These are phyloP conservation scores for Melanopsichium pennsylvanicum DNA, from an alignment of 1,284 basidiomycete species.

Conservation along the genomic window DNA sequence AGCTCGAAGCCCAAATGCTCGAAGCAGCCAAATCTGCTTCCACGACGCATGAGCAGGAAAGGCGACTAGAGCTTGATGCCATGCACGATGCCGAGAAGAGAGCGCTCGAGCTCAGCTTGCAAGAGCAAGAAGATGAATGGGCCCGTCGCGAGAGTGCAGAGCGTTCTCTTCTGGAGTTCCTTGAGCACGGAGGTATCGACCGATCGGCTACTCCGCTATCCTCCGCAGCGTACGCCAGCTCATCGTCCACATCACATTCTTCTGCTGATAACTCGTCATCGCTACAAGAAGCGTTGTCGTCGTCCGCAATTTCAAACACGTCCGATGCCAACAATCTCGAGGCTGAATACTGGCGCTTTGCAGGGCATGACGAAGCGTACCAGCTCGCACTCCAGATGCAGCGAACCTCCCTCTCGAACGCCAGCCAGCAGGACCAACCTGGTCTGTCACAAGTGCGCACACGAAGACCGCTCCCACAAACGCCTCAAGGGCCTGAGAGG, in stretches of 20 bases:
- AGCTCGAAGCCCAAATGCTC: constrained; percentile 22
- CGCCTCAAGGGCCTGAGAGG: neutral
- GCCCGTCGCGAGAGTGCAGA: constrained; percentile 39
- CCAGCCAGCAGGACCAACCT: neutral
- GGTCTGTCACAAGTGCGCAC: neutral
- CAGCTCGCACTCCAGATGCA: constrained; percentile 37
- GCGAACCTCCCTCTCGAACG: constrained; percentile 9
- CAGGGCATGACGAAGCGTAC: constrained; percentile 42
- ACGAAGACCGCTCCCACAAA: constrained; percentile 22
- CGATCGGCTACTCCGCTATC: constrained; percentile 1
- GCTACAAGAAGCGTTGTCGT: neutral
- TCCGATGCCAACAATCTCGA: constrained; percentile 6
- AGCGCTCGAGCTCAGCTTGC: constrained; percentile 37
- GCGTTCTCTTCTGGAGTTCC: constrained; percentile 30
- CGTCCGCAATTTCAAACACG: neutral
- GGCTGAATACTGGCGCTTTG: constrained; percentile 40
- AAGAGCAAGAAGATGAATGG: constrained; percentile 50
- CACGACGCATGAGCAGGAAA: constrained; percentile 6
- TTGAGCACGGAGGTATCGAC: constrained; percentile 2
- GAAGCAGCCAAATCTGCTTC: constrained; percentile 32
- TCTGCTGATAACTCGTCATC: neutral
- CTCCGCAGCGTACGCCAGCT: neutral
- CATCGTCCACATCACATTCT: neutral
- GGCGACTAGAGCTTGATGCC: constrained; percentile 8
- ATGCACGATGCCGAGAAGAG: constrained; percentile 31